Conservation (phyloP, 2,329 filamentous ascomycete species). For the Paecilomyces fulvus region DNA sequence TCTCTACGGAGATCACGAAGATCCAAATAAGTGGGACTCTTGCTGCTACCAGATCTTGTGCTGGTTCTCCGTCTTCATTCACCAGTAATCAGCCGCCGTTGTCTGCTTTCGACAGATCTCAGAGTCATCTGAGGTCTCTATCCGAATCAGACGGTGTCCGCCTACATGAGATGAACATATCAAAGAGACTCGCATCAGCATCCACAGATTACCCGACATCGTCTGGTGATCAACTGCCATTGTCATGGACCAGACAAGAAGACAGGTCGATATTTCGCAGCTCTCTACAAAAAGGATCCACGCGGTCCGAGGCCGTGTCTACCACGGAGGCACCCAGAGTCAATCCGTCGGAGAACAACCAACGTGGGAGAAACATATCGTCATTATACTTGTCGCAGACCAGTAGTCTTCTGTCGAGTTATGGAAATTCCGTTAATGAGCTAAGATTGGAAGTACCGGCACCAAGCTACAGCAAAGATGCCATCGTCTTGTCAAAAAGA, state of each 20-base stretch:
- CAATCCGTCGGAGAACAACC: not conserved
- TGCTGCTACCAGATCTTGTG: not conserved
- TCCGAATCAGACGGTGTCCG: slow-evolving; percentile 16
- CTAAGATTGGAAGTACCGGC: not conserved
- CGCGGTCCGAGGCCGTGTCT: not conserved
- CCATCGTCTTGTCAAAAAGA: slow-evolving; percentile 1
- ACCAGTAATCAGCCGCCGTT: not conserved
- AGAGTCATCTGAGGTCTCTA: slow-evolving; percentile 2
- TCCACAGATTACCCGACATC: slow-evolving; percentile 12
- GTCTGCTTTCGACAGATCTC: not conserved
- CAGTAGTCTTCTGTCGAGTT: not conserved
- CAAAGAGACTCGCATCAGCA: slow-evolving; percentile 16
- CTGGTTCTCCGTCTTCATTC: not conserved
- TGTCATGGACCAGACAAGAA: not conserved
- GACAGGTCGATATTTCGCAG: not conserved
- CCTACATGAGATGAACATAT: slow-evolving; percentile 21
- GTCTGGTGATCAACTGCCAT: slow-evolving; percentile 12
- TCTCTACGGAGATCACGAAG: not conserved
- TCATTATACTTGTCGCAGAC: slow-evolving; percentile 2
- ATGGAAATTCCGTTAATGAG: not conserved
- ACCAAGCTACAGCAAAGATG: not conserved
- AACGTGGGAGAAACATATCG: not conserved
- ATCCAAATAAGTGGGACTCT: not conserved
- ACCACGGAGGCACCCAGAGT: not conserved
- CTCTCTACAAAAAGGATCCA: not conserved